These are phyloP conservation scores for Phytopythium oedochilum DNA, from an alignment of 352 stramenopile species.

Conservation along the genomic window DNA sequence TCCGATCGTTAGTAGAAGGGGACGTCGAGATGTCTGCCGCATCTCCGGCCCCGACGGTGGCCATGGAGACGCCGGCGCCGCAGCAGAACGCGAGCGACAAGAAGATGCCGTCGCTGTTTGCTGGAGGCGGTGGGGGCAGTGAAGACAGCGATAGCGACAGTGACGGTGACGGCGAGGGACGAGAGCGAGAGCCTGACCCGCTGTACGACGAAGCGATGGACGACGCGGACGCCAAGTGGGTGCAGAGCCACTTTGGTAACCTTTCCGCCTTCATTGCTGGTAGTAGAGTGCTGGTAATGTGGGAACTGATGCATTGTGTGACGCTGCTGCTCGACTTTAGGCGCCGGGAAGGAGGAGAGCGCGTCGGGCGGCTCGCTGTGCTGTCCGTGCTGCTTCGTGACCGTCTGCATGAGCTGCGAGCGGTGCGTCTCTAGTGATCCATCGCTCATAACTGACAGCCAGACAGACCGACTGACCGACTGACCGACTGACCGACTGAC, in stretches of 20 bases:
- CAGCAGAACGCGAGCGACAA: slow-evolving; percentile 25
- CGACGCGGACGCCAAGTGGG: slow-evolving; percentile 65
- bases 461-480: neutral
- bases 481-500: neutral
- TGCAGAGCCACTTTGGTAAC: slow-evolving; percentile 62
- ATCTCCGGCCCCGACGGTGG: slow-evolving; percentile 11
- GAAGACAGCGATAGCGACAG: slow-evolving; percentile 10
- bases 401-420: slow-evolving; percentile 71
- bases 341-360: slow-evolving; percentile 7
- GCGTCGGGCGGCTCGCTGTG: slow-evolving; percentile 59
- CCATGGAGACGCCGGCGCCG: slow-evolving; percentile 21
- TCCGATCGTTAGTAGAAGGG: slow-evolving; percentile 1
- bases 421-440: slow-evolving; percentile 20
- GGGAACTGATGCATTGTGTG: too few species aligned
- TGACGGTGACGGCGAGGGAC: slow-evolving; percentile 5
- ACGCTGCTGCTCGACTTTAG: too few species aligned
- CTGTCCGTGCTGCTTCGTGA: slow-evolving; percentile 81
- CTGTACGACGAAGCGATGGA: slow-evolving; percentile 65
- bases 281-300: too few species aligned
- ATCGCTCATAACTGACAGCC: too few species aligned
- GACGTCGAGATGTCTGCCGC: slow-evolving; percentile 16
- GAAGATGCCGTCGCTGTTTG: slow-evolving; percentile 5
- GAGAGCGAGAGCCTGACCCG: slow-evolving; percentile 31
- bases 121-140: neutral
- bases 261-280: neutral